Evolutionary conservation across 805 yeast genomes (phyloP).

Genomic region (Wickerhamomyces alni): DNA sequence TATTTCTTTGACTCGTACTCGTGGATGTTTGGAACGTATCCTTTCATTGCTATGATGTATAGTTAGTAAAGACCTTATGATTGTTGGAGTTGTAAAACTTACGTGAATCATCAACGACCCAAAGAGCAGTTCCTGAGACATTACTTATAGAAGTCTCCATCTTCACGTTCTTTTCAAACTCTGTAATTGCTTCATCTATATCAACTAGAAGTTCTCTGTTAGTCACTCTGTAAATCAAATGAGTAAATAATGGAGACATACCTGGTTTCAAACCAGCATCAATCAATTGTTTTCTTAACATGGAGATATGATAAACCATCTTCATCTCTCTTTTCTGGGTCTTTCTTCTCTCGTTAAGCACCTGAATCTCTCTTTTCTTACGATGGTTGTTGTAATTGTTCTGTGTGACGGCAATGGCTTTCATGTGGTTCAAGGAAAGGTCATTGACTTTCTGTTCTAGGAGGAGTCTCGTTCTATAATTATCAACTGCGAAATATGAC

Average conservation of each 20-base stretch:
- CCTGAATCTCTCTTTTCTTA: slow-evolving; percentile 45
- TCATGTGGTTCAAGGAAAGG: slow-evolving; percentile 27
- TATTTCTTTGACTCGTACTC: slow-evolving; percentile 47
- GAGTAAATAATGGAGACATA: no score
- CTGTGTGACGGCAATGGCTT: slow-evolving; percentile 32
- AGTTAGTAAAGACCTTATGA: neutral
- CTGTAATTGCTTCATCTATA: slow-evolving; percentile 45
- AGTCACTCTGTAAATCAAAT: no score
- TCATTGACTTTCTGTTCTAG: slow-evolving; percentile 28
- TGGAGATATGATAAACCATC: slow-evolving; percentile 62
- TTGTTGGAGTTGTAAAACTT: slow-evolving; percentile 12
- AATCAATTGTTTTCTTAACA: slow-evolving; percentile 52
- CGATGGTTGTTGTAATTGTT: slow-evolving; percentile 43
- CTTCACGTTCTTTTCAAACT: slow-evolving; percentile 53
- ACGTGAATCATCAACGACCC: slow-evolving; percentile 49
- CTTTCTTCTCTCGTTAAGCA: slow-evolving; percentile 45
- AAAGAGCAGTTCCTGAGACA: slow-evolving; percentile 47
- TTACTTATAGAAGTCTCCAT: slow-evolving; percentile 51
- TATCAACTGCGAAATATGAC: slow-evolving; percentile 46
- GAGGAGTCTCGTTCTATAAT: slow-evolving; percentile 35
- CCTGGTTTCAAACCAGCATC: slow-evolving; percentile 55
- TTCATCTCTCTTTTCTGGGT: slow-evolving; percentile 45
- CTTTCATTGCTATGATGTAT: slow-evolving; percentile 32
- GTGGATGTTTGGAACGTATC: slow-evolving; percentile 49
- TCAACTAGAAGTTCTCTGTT: slow-evolving; percentile 24